Evolutionary conservation across 2,329 filamentous ascomycete genomes (phyloP).

Genomic region (Alternaria arborescens): DNA sequence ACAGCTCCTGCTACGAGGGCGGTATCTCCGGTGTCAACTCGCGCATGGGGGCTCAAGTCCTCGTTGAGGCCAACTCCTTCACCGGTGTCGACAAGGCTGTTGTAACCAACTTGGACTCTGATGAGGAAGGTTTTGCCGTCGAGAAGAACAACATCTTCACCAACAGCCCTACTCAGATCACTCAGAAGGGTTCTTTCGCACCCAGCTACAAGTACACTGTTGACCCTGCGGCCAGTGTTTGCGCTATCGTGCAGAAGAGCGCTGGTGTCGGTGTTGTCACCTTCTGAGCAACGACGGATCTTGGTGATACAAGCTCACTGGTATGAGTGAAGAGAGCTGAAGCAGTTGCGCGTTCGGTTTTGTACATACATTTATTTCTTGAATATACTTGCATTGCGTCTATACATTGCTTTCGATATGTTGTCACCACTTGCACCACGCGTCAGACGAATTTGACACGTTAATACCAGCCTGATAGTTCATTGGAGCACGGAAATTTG

Average conservation of each 20-base stretch:
- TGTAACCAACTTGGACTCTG: constrained; percentile 65
- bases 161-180: constrained; percentile 56
- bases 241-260: constrained; percentile 39
- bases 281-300: constrained; percentile 24
- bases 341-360: constrained; percentile 9
- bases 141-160: constrained; percentile 56
- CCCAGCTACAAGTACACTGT: constrained; percentile 63
- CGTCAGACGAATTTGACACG: neutral
- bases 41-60: constrained; percentile 55
- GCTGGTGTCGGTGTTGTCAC: constrained; percentile 45
- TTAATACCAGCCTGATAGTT: neutral
- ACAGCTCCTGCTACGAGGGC: constrained; percentile 58
- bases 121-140: constrained; percentile 58
- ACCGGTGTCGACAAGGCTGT: constrained; percentile 67
- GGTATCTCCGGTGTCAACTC: constrained; percentile 54
- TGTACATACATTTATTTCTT: constrained; percentile 32
- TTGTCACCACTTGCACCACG: constrained; percentile 23
- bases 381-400: neutral
- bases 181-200: constrained; percentile 59
- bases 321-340: neutral
- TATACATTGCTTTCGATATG: neutral
- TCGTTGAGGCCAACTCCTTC: constrained; percentile 60
- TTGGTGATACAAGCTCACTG: neutral
- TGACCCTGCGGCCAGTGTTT: constrained; percentile 37
- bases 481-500: neutral